Evolutionary conservation across 2,329 filamentous ascomycete species (phyloP).

Genomic region (Periconia sp.): DNA sequence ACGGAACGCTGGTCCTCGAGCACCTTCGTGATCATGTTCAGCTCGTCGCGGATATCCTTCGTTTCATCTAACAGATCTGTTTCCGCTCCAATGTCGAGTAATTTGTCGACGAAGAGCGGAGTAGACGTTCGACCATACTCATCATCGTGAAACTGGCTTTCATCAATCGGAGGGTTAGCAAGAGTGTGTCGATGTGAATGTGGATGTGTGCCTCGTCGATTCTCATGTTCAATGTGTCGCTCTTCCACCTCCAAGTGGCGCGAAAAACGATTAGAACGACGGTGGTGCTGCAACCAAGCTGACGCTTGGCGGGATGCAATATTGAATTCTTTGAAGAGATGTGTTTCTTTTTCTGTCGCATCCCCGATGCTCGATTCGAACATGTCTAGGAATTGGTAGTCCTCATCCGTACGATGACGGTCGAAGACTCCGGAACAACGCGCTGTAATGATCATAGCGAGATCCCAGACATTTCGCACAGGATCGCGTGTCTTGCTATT

Average conservation of each 20-base stretch:
- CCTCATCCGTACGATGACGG: conserved; percentile 63
- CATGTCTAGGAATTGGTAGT: conserved; percentile 71
- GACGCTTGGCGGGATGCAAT: conserved; percentile 63
- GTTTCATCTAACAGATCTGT: conserved; percentile 67
- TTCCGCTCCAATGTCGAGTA: conserved; percentile 66
- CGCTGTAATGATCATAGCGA: conserved; percentile 66
- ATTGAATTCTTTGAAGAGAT: conserved; percentile 67
- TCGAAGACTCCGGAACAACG: conserved; percentile 68
- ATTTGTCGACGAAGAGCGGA: conserved; percentile 58
- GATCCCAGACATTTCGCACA: conserved; percentile 66
- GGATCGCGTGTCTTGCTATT: conserved; percentile 68
- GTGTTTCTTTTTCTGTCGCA: conserved; percentile 57
- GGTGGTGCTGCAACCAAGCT: conserved; percentile 59
- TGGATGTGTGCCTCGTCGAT: conserved; percentile 29
- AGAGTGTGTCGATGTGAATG: conserved; percentile 38
- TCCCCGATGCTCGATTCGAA: conserved; percentile 68
- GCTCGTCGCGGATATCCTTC: conserved; percentile 72
- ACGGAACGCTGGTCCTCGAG: conserved; percentile 58
- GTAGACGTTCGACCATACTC: conserved; percentile 31
- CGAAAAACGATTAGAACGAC: conserved; percentile 48
- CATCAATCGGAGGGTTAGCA: conserved; percentile 25
- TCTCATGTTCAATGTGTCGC: conserved; percentile 38
- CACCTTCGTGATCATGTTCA: conserved; percentile 66
- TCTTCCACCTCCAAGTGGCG: conserved; percentile 42
- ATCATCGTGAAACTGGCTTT: conserved; percentile 42